These are phyloP conservation scores for Allium sativum DNA, from an alignment of 106 monocot species.

Conservation along the genomic window DNA sequence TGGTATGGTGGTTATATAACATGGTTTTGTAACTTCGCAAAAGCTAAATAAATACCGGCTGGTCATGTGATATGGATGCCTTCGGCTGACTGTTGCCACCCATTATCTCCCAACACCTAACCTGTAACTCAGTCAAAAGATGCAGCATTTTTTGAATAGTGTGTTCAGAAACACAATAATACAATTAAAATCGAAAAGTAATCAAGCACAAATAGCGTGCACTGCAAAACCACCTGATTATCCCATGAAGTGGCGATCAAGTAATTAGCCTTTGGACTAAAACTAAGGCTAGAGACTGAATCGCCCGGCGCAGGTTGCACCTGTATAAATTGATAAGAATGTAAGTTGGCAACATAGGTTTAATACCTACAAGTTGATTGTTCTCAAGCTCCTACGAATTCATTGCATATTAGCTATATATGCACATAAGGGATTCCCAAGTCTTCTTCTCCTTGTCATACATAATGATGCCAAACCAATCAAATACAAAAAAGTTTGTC, in stretches of 20 bases:
- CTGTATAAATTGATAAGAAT: slow-evolving; percentile 22
- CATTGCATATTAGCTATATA: neutral
- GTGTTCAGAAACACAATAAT: too few species aligned
- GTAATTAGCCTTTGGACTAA: slow-evolving; percentile 88
- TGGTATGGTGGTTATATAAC: neutral
- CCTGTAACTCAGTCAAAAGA: slow-evolving; percentile 23
- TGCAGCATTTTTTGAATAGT: too few species aligned
- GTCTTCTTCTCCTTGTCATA: neutral
- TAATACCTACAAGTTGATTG: too few species aligned
- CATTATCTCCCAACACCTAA: slow-evolving; percentile 91
- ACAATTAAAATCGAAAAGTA: neutral
- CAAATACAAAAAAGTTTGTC: neutral
- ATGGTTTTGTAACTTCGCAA: neutral
- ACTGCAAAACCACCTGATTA: slow-evolving; percentile 53
- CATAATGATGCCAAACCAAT: neutral
- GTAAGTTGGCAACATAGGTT: neutral
- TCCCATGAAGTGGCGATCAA: slow-evolving; percentile 96
- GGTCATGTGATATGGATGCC: slow-evolving; percentile 82
- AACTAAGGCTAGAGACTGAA: slow-evolving; percentile 85
- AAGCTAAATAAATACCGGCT: slow-evolving; percentile 42
- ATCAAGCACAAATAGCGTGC: neutral
- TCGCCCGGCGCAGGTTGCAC: slow-evolving; percentile 63
- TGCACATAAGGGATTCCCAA: neutral
- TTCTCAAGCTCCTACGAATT: too few species aligned
- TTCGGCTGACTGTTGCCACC: slow-evolving; percentile 67